phyloP scores from a whole-genome alignment of 2,329 filamentous ascomycete species.

The Colletotrichum viniferum region DNA sequence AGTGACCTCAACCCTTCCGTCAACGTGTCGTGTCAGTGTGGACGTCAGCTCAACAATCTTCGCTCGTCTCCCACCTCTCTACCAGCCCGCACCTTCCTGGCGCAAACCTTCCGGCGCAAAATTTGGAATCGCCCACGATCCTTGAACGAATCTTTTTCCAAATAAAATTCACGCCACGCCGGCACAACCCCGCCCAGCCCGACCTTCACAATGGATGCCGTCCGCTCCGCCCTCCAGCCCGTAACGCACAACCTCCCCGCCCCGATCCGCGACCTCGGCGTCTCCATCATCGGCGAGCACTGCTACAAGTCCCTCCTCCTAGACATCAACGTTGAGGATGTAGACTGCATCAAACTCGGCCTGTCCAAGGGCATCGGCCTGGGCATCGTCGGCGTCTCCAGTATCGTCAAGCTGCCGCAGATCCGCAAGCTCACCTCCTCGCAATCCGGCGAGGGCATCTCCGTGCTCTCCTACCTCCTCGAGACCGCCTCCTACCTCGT shows the following conservation, averaged over 20 bases:
- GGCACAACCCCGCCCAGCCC: background rate
- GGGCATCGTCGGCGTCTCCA: conserved; percentile 88
- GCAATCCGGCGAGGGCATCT: conserved; percentile 81
- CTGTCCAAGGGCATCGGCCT: conserved; percentile 93
- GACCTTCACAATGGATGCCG: conserved; percentile 57
- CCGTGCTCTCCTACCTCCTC: conserved; percentile 89
- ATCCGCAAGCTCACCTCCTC: conserved; percentile 89
- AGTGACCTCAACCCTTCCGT: conserved; percentile 22
- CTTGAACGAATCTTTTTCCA: background rate
- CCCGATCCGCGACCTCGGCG: conserved; percentile 75
- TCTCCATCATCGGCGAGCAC: conserved; percentile 77
- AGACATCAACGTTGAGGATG: conserved; percentile 79
- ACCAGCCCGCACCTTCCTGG: background rate
- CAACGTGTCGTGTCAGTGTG: conserved; percentile 14
- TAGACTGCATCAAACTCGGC: conserved; percentile 84
- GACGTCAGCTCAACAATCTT: conserved; percentile 14
- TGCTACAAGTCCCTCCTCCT: conserved; percentile 90
- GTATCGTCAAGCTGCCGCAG: conserved; percentile 95
- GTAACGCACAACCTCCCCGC: conserved; percentile 75
- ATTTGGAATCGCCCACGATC: background rate
- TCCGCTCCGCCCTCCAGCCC: conserved; percentile 67
- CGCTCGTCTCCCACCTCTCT: background rate
- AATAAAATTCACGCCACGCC: background rate
- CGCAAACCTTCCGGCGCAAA: background rate
- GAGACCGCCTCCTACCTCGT: conserved; percentile 90